Conservation (phyloP, 2,329 filamentous ascomycete genomes). For the Esteya vermicola region DNA sequence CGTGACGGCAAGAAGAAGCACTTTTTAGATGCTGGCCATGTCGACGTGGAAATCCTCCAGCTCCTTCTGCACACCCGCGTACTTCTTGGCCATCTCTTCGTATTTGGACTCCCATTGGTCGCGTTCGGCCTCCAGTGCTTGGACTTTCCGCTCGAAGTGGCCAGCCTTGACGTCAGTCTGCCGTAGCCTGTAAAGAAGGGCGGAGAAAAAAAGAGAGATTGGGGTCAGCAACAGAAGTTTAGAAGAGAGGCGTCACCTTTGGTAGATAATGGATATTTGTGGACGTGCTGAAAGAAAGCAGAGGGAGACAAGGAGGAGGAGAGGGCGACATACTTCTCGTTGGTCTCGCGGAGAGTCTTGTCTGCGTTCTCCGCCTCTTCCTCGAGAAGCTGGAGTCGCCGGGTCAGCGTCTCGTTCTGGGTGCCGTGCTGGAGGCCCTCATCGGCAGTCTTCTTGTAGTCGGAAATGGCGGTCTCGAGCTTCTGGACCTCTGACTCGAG, state of each 20-base stretch:
- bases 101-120: slow-evolving; percentile 97
- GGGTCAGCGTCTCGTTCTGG: slow-evolving; percentile 82
- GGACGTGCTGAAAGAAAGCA: slow-evolving; percentile 6
- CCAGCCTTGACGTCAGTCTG: slow-evolving; percentile 99
- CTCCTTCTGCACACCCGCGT: slow-evolving; percentile 71
- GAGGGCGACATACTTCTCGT: slow-evolving; percentile 72
- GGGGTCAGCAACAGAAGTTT: slow-evolving; percentile 1
- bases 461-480: slow-evolving; percentile 69
- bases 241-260: slow-evolving; percentile 7
- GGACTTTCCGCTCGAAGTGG: slow-evolving; percentile 98
- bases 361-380: slow-evolving; percentile 96
- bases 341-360: slow-evolving; percentile 90
- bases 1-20: not conserved
- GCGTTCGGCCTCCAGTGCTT: slow-evolving; percentile 81
- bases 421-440: slow-evolving; percentile 71
- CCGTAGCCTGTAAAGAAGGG: slow-evolving; percentile 57
- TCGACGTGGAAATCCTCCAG: slow-evolving; percentile 80
- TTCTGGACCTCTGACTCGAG: slow-evolving; percentile 89
- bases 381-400: slow-evolving; percentile 89
- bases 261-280: slow-evolving; percentile 5
- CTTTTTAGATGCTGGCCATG: slow-evolving; percentile 75
- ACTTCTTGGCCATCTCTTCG: slow-evolving; percentile 93
- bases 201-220: slow-evolving; percentile 7
- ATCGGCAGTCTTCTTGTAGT: slow-evolving; percentile 74
- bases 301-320: not conserved